Evolutionary conservation across 345 rosid species (phyloP), one percentile per base, ranked within the genome.

Genomic region (Balakata baccata): DNA sequence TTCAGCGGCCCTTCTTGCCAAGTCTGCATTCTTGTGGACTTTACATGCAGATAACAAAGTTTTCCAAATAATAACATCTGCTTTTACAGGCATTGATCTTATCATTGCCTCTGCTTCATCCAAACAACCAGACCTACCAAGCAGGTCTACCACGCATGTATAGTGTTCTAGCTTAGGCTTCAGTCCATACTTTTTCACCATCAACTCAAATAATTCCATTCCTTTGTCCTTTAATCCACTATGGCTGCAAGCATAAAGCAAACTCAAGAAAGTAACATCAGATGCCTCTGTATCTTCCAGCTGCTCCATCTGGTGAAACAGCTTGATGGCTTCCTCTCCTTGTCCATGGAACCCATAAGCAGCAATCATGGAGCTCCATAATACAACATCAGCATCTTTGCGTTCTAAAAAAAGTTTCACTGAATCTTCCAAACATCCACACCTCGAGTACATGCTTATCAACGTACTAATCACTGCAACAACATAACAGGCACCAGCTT

Each of bases 171-270:
- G 66, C 23, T 78, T 73, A 2, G 94, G 92, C 66, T 77, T 86
- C 79, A 86, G 34, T 16, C 85, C 82, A 25, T 86, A 87, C 71
- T 74, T 81, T 37, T 66, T 70, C 7, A 79, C 81, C 97, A 91
- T 91, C 72, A 71, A 76, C 14, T 87, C 84, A 64, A 88, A 85
- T 69, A 89, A 52, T 66, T 81, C 82, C 38, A 89, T 81, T 68
- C 94, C 94, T 85, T 86, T 78, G 13, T 88, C 89, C 80, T 85
- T 89, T 68, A 91, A 39, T 72, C 97, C 94, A 75, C 86, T 82
- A 74, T 89, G 97, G 78, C 94, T 87, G 72, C 94, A 89, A n/a
- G 97, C 91, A 70, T 89, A 89, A 68, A 89, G 92, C 81, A 89
- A 74, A 66, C 89, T 87, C 25, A 91, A 79, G 82, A 91, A 89